Base-by-base conservation (phyloP, 1,139 yeast species). In the Yamadazyma jaroonii region DNA sequence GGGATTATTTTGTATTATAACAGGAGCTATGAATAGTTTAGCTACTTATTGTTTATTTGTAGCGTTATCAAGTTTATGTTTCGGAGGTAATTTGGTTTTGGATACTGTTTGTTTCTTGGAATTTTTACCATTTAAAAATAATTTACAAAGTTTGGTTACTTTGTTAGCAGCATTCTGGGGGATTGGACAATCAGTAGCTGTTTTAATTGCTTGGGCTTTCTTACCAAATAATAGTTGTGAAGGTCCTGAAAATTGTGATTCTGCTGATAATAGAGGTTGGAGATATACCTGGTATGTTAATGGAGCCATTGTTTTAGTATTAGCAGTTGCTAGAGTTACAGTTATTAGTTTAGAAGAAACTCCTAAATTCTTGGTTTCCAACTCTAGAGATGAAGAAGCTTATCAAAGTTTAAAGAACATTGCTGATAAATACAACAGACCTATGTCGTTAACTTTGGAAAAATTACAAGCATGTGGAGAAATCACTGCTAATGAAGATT, bases 91-190 rank as follows among this genome's bases (percentile, higher is more conserved):
- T 50, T 61, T 79, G 41, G 82, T 77, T 2, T 61, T 79, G 27
- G 85, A 80, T 55, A 76, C 80, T 22, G 70, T 82, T 38, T 77
- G 78, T 6, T 77, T 79, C 47, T 58, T 80, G 39, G 85, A 80
- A 50, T 77, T 67, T 46, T 57, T 79, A 40, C 84, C 85, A 2
- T 62, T 64, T 31, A 71, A 69, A 35, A 61, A 70, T 47, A 37
- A 37, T 26, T 23, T 33, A 12, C 80, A 77, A 48, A 77, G 72
- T 68, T 56, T 79, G 42, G 64, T 77, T 37, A 77, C 83, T 0
- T 61, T 75, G 26, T 66, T 79, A 63, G 83, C 84, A 6, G 60
- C 66, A 22, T 79, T 76, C 63, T 79, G 84, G 84, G 82, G 81
- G 40, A 55, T 79, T 36, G 84, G 84, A 29, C 83, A 78, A 55